Evolutionary conservation across 2,329 filamentous ascomycete genomes (phyloP), one percentile per base, ranked within the genome.

Genomic region (Coleophoma crateriformis): DNA sequence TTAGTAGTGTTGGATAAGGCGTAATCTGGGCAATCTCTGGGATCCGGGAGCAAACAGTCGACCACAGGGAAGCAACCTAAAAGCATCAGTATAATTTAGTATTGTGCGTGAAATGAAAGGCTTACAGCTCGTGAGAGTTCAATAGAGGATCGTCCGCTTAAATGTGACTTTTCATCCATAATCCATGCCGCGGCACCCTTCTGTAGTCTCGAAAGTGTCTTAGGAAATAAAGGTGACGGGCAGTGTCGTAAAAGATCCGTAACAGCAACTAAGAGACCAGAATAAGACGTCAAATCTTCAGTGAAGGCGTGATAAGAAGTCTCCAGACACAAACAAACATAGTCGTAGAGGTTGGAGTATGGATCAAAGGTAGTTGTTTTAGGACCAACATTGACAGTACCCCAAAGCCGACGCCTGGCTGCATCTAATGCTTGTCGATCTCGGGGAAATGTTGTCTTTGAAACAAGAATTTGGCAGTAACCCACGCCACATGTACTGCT

Each of bases 351-450:
- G 47, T 80, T 72, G 47, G 84, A 77, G 55, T 85, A 88, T 0
- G 85, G 81, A 58, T 90, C 79, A 51, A 73, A 77, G 70, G 61
- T 50, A 37, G 70, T 55, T 1, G 67, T 66, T 47, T 71, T 71
- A 3, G 68, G 61, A 1, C 70, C 70, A 0, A 67, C 65, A 34
- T 66, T 66, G 0, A 67, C 62, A 1, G 76, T 77, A 3, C 82
- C 82, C 85, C 85, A 90, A 0, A 91, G 69, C n/a, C 75, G 76
- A 45, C 79, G 78, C 45, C 80, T 75, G 47, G 81, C 83, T 47
- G 79, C 76, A 50, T 90, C 86, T 4, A 90, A 69, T 11, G 81
- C 78, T 53, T 82, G 78, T 7, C 74, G 73, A 57, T 84, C 83
- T 11, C 75, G 73, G 7, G 84, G 82, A 46, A 84, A 73, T 35